Evolutionary conservation across 192 early-diverging fungal species (phyloP).

Genomic region (Allomyces macrogynus): DNA sequence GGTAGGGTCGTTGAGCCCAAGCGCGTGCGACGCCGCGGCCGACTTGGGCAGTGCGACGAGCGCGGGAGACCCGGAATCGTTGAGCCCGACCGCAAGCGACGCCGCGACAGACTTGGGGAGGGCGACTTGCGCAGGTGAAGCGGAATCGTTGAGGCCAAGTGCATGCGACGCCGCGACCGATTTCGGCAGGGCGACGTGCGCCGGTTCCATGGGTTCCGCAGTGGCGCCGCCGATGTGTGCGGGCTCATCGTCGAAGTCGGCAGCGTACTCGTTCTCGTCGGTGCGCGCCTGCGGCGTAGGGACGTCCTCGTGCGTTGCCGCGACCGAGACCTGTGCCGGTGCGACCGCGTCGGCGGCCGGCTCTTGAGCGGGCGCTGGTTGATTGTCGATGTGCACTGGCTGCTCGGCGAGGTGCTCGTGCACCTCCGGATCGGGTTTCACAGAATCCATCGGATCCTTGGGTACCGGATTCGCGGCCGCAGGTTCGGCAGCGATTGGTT

Average conservation of each 20-base stretch:
- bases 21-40: background rate
- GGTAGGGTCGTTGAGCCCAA: background rate
- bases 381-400: background rate
- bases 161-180: background rate
- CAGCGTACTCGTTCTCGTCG: too few relatives aligned
- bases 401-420: too few relatives aligned
- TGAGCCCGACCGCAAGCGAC: background rate
- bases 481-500: too few relatives aligned
- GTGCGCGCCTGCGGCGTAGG: too few relatives aligned
- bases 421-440: too few relatives aligned
- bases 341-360: background rate
- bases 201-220: background rate
- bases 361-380: background rate
- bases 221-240: background rate
- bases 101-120: background rate
- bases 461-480: too few relatives aligned
- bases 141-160: background rate
- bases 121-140: background rate
- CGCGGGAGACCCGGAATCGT: background rate
- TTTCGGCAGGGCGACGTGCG: background rate
- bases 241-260: background rate
- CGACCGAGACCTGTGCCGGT: background rate
- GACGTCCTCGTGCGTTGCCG: background rate
- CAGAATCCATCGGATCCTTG: too few relatives aligned
- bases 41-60: background rate